Evolutionary conservation across 371 early-diverging fungal species (phyloP), one percentile per base, ranked within the genome.

Genomic region (Massospora cicadina): DNA sequence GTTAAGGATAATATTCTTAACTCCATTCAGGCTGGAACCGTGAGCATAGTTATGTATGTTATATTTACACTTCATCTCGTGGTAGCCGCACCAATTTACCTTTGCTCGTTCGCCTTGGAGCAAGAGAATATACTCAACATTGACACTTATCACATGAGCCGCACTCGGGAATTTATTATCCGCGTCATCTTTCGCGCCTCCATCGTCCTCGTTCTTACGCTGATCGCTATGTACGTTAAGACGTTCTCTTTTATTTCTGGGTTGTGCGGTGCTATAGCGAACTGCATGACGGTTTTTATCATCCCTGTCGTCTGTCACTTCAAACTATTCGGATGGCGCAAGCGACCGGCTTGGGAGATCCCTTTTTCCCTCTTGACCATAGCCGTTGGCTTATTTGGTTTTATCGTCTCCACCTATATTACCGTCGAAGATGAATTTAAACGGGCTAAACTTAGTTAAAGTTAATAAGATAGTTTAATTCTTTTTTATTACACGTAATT

Each of bases 21-120:
- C 68, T 85, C 78, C 63, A 73, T 93, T 32, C 86, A 86, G 3
- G 66, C 70, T 2, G 88, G 86, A 24, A 71, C 80, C 27, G 72
- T 80, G 27, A 75, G 82, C 12, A 81, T 75, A 10, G 71, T 83
- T 33, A 82, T 89, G 24, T 81, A 85, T 60, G 79, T 81, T 31
- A 75, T 90, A 69, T 85, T 91, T 69, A 89, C 91, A 0, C 70
- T 85, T 17, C 91, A 91, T 66, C 89, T 90, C 13, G 67, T 91
- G 2, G 43, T 43, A 17, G 89, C 91, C 2, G 79, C 85, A 24
- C 93, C 93, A 17, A 79, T 91, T 29, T 71, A 89, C 61, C 66
- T 87, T 57, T 88, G 90, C 0, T 83, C 89, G 0, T 85, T 93
- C 65, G 79, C 89, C n/a, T 73, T 83, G 29, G 86, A 87, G 65